Base-by-base conservation (phyloP, 495 filamentous ascomycete genomes). In the Amorphotheca resinae region DNA sequence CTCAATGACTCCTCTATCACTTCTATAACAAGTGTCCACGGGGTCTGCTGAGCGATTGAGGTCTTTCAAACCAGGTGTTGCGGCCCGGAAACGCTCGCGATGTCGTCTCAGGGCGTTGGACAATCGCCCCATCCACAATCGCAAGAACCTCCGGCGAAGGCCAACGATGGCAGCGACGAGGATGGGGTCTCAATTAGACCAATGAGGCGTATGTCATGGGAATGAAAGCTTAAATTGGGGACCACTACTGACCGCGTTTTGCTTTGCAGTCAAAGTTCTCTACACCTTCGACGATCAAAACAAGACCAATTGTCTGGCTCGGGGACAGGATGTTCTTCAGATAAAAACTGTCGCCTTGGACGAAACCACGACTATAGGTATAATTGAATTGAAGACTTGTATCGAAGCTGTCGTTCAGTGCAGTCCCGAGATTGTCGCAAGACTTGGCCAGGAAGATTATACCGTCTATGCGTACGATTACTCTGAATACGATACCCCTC, bases 391-490 rank as follows among this genome's bases (percentile, higher is more conserved):
- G 42, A 87, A 80, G 52, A 85, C 80, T 51, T 95, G 89, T 55
- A 79, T 95, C 17, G 78, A 89, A 56, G 87, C 89, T 25, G 84
- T 98, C 49, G 77, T 63, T 35, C 57, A 66, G 39, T 67, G 61
- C 58, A 93, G 87, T 56, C 91, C 91, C 30, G 91, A 98, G 63
- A 66, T 98, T 18, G 71, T 95, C 39, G 80, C 82, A 31, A 77
- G 80, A 47, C 68, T 82, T 26, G 86, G 87, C 41, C 83, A 79
- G 49, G 25, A 5, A 5, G 93, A 98, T 63, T 96, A 93, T 56
- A 94, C 86, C 9, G 79, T 98, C 43, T 98, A 98, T 62, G 89
- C 91, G 16, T 87, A 84, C 63, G 91, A 98, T 55, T 96, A 87
- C 61, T 96, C 91, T 5, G 91, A 98, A 62, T 81, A 82, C 44